Evolutionary conservation across 2,329 filamentous ascomycete genomes (phyloP).

Genomic region (Epichloe elymi): DNA sequence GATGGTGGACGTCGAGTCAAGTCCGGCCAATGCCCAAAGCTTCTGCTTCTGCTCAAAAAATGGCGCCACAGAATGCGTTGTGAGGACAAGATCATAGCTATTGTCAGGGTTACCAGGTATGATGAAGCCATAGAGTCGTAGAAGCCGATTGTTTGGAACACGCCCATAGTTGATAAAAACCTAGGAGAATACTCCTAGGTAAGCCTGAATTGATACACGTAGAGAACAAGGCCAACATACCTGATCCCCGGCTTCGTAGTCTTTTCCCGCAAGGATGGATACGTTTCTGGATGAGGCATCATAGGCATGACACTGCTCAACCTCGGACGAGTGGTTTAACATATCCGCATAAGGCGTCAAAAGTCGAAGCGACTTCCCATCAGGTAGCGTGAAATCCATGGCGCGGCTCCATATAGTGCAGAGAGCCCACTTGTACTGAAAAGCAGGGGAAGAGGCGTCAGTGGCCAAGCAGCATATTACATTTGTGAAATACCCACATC

Average conservation of each 20-base stretch:
- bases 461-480: constrained; percentile 4
- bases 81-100: constrained; percentile 23
- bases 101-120: constrained; percentile 22
- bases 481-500: constrained; percentile 14
- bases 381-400: constrained; percentile 18
- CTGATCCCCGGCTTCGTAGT: constrained; percentile 22
- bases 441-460: constrained; percentile 5
- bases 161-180: constrained; percentile 21
- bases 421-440: constrained; percentile 24
- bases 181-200: constrained; percentile 5
- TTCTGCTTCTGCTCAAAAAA: constrained; percentile 21
- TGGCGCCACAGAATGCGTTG: constrained; percentile 20
- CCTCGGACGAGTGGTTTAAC: constrained; percentile 22
- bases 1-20: constrained; percentile 19
- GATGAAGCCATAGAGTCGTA: constrained; percentile 25
- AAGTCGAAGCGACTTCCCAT: constrained; percentile 8
- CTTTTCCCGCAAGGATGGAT: constrained; percentile 14
- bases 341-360: constrained; percentile 24
- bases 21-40: constrained; percentile 20
- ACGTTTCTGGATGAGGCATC: constrained; percentile 18
- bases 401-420: constrained; percentile 16
- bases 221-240: constrained; percentile 11
- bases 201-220: background rate
- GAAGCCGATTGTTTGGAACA: constrained; percentile 21
- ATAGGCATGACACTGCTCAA: constrained; percentile 22